These are phyloP conservation scores for Scutellaria galericulata DNA, from an alignment of 257 asterid species.

Conservation along the genomic window DNA sequence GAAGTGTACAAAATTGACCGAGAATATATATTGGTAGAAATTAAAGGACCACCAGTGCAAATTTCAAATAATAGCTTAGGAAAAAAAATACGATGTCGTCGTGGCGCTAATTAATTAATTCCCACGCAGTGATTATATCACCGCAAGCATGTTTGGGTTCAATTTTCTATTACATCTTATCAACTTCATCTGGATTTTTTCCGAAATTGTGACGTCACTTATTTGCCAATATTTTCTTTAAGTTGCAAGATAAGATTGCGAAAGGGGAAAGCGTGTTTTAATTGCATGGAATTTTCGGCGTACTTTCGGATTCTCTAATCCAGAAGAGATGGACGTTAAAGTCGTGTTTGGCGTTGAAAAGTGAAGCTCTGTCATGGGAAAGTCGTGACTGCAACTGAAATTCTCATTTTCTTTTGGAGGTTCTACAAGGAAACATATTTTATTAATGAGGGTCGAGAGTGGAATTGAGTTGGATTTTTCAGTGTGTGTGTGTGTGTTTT, in stretches of 20 bases:
- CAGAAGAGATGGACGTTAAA: background rate
- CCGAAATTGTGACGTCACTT: conserved; percentile 24
- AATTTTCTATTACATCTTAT: conserved; percentile 11
- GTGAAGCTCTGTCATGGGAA: background rate
- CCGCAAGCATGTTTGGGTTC: conserved; percentile 15
- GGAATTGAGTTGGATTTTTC: too few relatives aligned
- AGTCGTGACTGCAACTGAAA: too few relatives aligned
- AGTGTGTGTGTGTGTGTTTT: too few relatives aligned
- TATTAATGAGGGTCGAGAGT: too few relatives aligned
- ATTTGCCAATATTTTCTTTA: background rate
- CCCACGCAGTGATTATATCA: conserved; percentile 30
- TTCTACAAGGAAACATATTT: too few relatives aligned
- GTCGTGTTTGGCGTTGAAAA: conserved; percentile 21
- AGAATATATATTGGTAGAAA: too few relatives aligned
- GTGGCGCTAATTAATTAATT: conserved; percentile 23
- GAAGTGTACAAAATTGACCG: background rate
- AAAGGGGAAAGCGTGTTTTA: conserved; percentile 34
- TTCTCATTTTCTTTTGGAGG: too few relatives aligned
- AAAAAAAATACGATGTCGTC: background rate
- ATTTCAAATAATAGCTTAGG: background rate
- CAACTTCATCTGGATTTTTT: conserved; percentile 13
- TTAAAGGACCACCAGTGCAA: too few relatives aligned
- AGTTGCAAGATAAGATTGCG: conserved; percentile 11
- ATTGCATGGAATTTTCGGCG: conserved; percentile 29
- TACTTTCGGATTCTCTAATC: conserved; percentile 24